Evolutionary conservation across 306 rosid species (phyloP).

Genomic region (Castanea mollissima): DNA sequence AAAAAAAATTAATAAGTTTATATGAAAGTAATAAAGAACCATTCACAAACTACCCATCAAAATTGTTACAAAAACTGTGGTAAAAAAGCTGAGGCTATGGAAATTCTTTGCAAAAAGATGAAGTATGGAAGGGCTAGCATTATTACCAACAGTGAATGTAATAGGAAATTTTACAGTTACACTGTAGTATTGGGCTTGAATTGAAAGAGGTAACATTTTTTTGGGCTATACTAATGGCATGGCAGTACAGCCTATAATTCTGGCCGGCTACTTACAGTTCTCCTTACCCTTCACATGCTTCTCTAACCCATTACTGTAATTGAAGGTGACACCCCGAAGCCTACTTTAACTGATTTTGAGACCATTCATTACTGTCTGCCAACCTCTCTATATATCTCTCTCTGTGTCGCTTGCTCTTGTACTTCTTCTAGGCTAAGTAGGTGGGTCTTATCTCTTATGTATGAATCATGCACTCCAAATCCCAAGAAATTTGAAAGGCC

Average conservation of each 20-base stretch:
- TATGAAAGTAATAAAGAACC: accelerated
- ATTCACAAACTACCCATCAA: accelerated
- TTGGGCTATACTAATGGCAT: background rate
- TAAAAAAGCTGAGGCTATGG: too few species aligned
- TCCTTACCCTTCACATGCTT: constrained; percentile 35
- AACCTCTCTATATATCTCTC: constrained; percentile 1
- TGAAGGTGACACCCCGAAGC: constrained; percentile 40
- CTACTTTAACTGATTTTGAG: constrained; percentile 42
- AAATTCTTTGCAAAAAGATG: background rate
- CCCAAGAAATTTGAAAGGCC: constrained; percentile 25
- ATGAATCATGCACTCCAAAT: constrained; percentile 26
- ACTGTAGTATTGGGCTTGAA: background rate
- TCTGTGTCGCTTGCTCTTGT: background rate
- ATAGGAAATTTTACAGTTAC: background rate
- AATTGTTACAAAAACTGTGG: too few species aligned
- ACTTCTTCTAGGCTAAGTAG: constrained; percentile 15
- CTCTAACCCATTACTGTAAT: constrained; percentile 56
- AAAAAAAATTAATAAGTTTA: too few species aligned
- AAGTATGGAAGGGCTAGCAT: background rate
- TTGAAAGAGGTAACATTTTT: background rate
- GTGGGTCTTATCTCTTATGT: background rate
- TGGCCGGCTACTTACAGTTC: constrained; percentile 17
- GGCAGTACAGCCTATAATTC: background rate
- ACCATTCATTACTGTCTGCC: constrained; percentile 40
- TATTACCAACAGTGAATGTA: background rate